Base-by-base conservation (phyloP, 2,329 filamentous ascomycete species). In the Cladophialophora chaetospira region DNA sequence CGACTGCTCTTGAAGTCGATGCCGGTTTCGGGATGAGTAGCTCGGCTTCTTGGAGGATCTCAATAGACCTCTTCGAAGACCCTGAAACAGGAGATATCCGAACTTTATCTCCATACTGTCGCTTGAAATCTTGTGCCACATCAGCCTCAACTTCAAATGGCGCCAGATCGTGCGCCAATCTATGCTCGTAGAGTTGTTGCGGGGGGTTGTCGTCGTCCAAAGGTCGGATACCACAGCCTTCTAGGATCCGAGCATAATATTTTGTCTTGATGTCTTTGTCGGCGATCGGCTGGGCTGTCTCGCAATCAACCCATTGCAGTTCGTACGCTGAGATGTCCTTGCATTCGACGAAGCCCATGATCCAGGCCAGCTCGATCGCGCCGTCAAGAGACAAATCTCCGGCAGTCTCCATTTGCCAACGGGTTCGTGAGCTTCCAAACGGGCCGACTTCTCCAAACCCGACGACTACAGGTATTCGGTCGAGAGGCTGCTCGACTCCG, bases 331-430 rank as follows among this genome's bases (percentile, higher is more conserved):
- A 86, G 21, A 93, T 93, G 66, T 97, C 97, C 79, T 96, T 89
- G 75, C 97, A 95, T 82, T 92, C 96, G 79, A 99, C 97, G 57
- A 97, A 85, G 70, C 94, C 94, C 93, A 97, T 99, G 74, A 97
- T 91, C 94, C 94, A 99, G 29, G 94, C 91, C 92, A 99, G 97
- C 76, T 99, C 94, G 60, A 97, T 88, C 69, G 92, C 97, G 21
- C 94, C 94, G 74, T 97, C 94, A 8, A 97, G 84, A 11, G 93
- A 97, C 78, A 97, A 97, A 70, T 96, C 84, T 71, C 93, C 94
- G 65, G 91, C 86, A 1, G 93, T 91, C 73, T 99, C 94, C 91
- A 97, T 97, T 79, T 99, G 93, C 94, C 94, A 99, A 61, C 94
- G 86, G 38, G 93, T 97, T 69, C 94, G 86, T 2, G 94, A 91